These are phyloP conservation scores for Usnea hakonensis DNA, from an alignment of 495 filamentous ascomycete genomes.

Conservation along the genomic window DNA sequence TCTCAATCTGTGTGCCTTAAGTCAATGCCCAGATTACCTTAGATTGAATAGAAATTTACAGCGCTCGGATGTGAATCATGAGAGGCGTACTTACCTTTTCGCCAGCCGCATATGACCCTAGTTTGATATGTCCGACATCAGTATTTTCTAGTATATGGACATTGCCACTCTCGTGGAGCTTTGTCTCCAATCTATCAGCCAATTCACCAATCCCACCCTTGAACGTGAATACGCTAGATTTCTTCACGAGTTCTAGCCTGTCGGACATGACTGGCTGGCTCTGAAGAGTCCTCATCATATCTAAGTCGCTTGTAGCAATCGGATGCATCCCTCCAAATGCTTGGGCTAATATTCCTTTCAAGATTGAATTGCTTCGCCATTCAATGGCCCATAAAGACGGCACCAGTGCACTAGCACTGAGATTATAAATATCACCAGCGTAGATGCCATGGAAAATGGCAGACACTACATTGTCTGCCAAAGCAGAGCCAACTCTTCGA, in stretches of 20 bases:
- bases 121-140: constrained; percentile 31
- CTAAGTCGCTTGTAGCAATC: constrained; percentile 23
- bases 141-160: constrained; percentile 46
- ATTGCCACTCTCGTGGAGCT: constrained; percentile 39
- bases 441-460: constrained; percentile 84
- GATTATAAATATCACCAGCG: constrained; percentile 78
- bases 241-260: constrained; percentile 10
- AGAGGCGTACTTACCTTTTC: constrained; percentile 23
- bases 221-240: constrained; percentile 52
- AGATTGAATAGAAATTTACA: background rate
- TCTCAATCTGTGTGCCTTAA: background rate
- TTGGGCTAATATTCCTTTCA: constrained; percentile 17
- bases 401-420: constrained; percentile 62
- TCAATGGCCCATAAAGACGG: constrained; percentile 49
- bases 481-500: constrained; percentile 43
- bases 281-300: constrained; percentile 21
- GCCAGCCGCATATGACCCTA: constrained; percentile 10
- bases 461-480: constrained; percentile 71
- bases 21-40: background rate
- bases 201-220: constrained; percentile 51
- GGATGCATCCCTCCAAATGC: constrained; percentile 7
- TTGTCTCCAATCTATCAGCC: constrained; percentile 37
- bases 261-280: constrained; percentile 10
- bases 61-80: background rate
- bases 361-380: constrained; percentile 29